Evolutionary conservation across 1,284 basidiomycete genomes (phyloP).

Genomic region (Leccinum proliferum): DNA sequence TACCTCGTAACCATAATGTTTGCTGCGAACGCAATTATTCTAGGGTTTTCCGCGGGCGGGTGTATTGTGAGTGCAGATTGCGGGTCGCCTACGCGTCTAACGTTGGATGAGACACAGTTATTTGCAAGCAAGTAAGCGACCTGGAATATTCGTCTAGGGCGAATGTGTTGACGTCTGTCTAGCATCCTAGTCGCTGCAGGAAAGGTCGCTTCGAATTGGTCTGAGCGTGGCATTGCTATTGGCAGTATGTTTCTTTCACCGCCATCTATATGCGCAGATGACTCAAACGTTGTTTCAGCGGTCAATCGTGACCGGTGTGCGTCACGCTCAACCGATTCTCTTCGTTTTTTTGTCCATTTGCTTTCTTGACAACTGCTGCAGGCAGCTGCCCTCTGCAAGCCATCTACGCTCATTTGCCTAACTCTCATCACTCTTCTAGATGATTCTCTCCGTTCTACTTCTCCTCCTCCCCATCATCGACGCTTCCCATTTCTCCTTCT

Average conservation of each 20-base stretch:
- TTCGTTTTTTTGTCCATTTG: background rate
- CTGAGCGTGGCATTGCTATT: conserved; percentile 50
- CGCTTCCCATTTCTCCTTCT: conserved; percentile 33
- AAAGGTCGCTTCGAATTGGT: conserved; percentile 40
- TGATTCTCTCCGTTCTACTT: conserved; percentile 25
- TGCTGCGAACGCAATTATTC: conserved; percentile 40
- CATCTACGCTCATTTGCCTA: conserved; percentile 22
- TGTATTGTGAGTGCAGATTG: conserved; percentile 43
- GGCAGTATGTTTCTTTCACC: conserved; percentile 33
- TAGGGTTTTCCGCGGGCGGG: conserved; percentile 48
- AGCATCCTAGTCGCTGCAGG: conserved; percentile 48
- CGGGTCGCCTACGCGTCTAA: background rate
- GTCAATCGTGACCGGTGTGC: conserved; percentile 61
- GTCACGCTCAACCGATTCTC: conserved; percentile 54
- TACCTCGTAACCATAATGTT: conserved; percentile 44
- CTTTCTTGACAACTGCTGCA: background rate
- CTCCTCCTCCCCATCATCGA: conserved; percentile 21
- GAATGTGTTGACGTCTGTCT: background rate
- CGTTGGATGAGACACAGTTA: conserved; percentile 8
- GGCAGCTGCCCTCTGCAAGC: background rate
- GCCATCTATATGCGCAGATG: background rate
- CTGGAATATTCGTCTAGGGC: background rate
- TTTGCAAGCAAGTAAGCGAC: conserved; percentile 34
- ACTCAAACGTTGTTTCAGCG: conserved; percentile 22
- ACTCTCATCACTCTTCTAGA: conserved; percentile 11